Percentiles rank a stretch among this genome's conserved stretches.
These are phyloP conservation scores for Trametes polyzona DNA, from an alignment of 1,284 basidiomycete species.

Conservation along the genomic window DNA sequence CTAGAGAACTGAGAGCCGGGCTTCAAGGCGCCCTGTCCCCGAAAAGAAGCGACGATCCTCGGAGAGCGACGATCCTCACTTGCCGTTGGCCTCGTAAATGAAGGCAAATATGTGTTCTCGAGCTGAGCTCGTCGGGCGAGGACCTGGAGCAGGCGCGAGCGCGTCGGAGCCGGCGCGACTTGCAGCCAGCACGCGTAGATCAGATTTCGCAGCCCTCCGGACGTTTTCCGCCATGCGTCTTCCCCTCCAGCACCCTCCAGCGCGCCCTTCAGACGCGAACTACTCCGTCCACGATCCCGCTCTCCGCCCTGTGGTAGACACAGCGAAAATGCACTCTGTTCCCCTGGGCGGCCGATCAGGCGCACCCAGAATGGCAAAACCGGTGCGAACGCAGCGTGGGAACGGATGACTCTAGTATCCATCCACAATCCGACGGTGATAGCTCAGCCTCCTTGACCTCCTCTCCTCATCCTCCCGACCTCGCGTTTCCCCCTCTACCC, in stretches of 20 bases:
- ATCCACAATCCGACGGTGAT: conserved; percentile 9
- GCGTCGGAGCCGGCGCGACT: background rate
- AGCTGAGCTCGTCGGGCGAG: background rate
- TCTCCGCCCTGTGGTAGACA: too few relatives aligned
- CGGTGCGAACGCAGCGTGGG: conserved; percentile 20
- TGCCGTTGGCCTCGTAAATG: background rate
- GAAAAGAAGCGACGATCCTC: background rate
- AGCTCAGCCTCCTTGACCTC: conserved; percentile 5
- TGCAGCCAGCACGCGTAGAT: background rate
- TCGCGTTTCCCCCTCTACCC: background rate
- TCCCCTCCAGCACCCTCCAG: background rate
- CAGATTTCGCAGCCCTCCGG: conserved; percentile 6
- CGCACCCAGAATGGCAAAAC: background rate
- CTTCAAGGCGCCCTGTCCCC: background rate
- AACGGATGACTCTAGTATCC: conserved; percentile 24
- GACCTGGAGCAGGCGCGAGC: background rate
- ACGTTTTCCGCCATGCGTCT: conserved; percentile 8
- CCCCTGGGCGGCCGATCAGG: background rate
- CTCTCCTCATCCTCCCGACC: background rate
- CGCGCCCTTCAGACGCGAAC: background rate
- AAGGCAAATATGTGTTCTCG: background rate
- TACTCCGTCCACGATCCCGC: background rate
- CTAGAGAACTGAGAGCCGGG: too few relatives aligned
- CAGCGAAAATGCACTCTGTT: background rate
- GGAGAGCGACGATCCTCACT: background rate